phyloP scores from a whole-genome alignment of 2,329 filamentous ascomycete species.

The Blastomyces emzantsi region DNA sequence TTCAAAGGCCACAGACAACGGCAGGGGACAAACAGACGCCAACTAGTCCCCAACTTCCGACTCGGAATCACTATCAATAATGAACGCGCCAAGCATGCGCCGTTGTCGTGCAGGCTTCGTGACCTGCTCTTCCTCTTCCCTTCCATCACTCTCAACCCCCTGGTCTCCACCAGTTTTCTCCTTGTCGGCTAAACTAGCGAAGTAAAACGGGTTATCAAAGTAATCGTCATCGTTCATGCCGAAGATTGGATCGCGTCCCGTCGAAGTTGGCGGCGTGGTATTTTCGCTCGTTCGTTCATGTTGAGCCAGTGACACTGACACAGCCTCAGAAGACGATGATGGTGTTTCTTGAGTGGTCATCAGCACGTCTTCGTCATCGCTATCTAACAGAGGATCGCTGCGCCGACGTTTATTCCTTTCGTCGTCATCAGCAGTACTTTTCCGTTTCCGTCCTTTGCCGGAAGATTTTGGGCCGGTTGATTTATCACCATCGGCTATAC shows the following conservation, averaged over 20 bases:
- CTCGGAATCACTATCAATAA: conserved; percentile 38
- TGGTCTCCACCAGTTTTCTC: neutral
- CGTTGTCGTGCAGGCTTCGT: conserved; percentile 27
- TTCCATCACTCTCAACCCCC: conserved; percentile 15
- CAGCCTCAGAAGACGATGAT: conserved; percentile 12
- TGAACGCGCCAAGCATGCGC: conserved; percentile 31
- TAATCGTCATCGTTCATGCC: conserved; percentile 23
- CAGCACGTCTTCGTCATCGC: conserved; percentile 14
- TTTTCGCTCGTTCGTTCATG: conserved; percentile 2
- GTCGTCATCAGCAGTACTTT: conserved; percentile 3
- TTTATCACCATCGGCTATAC: conserved; percentile 19
- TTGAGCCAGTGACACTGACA: conserved; percentile 2
- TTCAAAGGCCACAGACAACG: neutral
- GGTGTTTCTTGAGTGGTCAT: no score
- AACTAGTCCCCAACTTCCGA: conserved; percentile 14
- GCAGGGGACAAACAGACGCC: neutral
- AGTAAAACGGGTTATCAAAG: conserved; percentile 7
- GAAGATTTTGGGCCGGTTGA: conserved; percentile 15
- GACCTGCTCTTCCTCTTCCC: conserved; percentile 27
- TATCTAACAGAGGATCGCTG: conserved; percentile 7
- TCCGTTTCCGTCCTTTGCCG: conserved; percentile 13
- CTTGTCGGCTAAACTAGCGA: neutral
- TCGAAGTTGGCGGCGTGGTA: conserved; percentile 21
- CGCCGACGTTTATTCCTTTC: conserved; percentile 10
- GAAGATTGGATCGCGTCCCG: conserved; percentile 24